Evolutionary conservation across 441 rosid species (phyloP).

Genomic region (Biscutella auriculata): DNA sequence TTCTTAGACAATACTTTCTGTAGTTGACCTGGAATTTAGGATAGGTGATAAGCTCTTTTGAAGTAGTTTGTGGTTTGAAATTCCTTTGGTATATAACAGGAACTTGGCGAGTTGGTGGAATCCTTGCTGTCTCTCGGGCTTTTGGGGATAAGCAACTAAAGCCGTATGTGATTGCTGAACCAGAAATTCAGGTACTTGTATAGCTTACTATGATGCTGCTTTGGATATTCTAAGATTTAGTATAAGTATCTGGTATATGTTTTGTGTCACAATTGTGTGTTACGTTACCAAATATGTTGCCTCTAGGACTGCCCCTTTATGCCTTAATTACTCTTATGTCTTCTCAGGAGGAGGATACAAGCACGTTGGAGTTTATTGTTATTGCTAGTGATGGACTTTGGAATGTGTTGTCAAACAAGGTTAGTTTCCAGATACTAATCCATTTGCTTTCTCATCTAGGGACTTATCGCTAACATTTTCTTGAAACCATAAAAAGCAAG

Average conservation of each 20-base stretch:
- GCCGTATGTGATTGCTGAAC: slow-evolving; percentile 77
- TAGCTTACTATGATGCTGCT: not conserved
- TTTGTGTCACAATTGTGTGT: not conserved
- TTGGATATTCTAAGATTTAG: not conserved
- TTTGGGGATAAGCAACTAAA: slow-evolving; percentile 79
- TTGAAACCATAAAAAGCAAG: not conserved
- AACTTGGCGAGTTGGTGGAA: slow-evolving; percentile 86
- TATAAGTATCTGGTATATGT: not conserved
- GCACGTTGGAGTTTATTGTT: slow-evolving; percentile 51
- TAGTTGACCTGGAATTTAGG: not conserved
- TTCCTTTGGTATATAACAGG: slow-evolving; percentile 26
- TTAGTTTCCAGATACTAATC: slow-evolving; percentile 2
- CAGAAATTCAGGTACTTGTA: slow-evolving; percentile 68
- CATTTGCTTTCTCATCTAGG: not conserved
- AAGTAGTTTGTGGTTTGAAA: not conserved
- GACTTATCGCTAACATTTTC: not conserved
- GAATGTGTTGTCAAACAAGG: slow-evolving; percentile 77
- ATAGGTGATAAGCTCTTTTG: not conserved
- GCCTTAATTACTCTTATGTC: not conserved
- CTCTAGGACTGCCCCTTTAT: not conserved
- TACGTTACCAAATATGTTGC: not conserved
- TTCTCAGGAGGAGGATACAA: slow-evolving; percentile 60
- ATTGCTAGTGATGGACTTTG: slow-evolving; percentile 85
- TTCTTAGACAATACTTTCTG: not conserved
- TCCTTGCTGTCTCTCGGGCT: slow-evolving; percentile 88